Base-by-base conservation (phyloP, 441 rosid genomes). In the Mallotus repandus region DNA sequence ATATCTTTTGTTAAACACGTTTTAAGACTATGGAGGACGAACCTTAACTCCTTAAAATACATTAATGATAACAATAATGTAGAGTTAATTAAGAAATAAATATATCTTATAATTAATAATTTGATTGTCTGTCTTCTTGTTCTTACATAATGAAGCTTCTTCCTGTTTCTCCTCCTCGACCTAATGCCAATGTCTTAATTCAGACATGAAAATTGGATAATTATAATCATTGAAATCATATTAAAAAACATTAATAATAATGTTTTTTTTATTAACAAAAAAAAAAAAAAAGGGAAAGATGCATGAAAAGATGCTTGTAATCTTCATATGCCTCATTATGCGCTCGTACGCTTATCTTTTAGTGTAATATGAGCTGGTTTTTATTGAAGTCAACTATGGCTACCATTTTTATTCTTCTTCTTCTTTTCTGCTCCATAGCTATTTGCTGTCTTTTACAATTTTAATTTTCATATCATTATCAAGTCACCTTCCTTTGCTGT, bases 301-400 rank as follows among this genome's bases (percentile, higher is more conserved):
- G 54, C 49, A 35, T 65, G 68, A 50, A 73, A 77, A 77, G 76
- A 81, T 83, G 66, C 81, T 69, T 66, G 68, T 68, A 77, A 71
- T 77, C 81, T 74, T 74, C 81, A 74, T 74, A 25, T 74, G n/a
- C 50, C 76, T 77, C 83, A 76, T 77, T 68, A 81, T 73, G 72
- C 70, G 12, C 62, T 81, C 71, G 41, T 41, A 75, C 70, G 21
- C 77, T 79, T 66, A 76, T 49, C 73, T 70, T 61, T 25, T 57
- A 22, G 74, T 66, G 18, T 62, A 46, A 62, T 71, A 76, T 83
- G 81, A 81, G 85, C 86, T 85, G 84, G 73, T 69, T 11, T 21
- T 48, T 73, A 29, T 35, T 54, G 29, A 77, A 63, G 83, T 81
- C 86, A 84, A 81, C 77, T 62, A 19, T 67, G 25, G 67, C 63